phyloP scores from a whole-genome alignment of 1,139 yeast genomes.

The Yamadazyma sp. region DNA sequence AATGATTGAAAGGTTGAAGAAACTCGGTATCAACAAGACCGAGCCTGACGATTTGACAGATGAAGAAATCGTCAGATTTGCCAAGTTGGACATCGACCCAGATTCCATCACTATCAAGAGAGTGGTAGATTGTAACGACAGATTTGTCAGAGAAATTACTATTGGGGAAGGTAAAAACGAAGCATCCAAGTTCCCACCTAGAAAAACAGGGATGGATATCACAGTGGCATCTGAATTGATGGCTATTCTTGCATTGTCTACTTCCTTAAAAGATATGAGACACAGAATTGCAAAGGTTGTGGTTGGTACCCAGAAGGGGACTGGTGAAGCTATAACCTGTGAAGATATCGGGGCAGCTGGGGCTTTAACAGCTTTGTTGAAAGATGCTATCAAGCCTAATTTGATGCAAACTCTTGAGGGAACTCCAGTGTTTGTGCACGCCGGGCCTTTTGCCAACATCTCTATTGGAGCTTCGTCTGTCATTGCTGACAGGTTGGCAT shows the following conservation, averaged over 20 bases:
- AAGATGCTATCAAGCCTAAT: constrained; percentile 82
- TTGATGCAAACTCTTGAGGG: constrained; percentile 86
- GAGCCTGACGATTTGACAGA: constrained; percentile 67
- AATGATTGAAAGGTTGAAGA: constrained; percentile 62
- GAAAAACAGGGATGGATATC: constrained; percentile 76
- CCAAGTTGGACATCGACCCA: constrained; percentile 69
- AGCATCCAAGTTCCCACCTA: constrained; percentile 60
- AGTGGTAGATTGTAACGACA: constrained; percentile 79
- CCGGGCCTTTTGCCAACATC: constrained; percentile 85
- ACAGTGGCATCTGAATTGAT: constrained; percentile 81
- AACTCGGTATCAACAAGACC: constrained; percentile 63
- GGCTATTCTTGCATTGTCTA: constrained; percentile 78
- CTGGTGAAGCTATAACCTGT: constrained; percentile 69
- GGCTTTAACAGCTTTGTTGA: constrained; percentile 73
- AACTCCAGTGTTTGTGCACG: constrained; percentile 81
- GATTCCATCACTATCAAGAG: constrained; percentile 72
- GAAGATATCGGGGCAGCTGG: constrained; percentile 83
- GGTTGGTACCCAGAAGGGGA: constrained; percentile 58
- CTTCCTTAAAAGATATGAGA: constrained; percentile 65
- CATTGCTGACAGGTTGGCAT: constrained; percentile 72
- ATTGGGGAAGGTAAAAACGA: constrained; percentile 79
- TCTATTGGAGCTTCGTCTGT: constrained; percentile 85
- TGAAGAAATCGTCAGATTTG: constrained; percentile 64
- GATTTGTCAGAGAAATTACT: constrained; percentile 73
- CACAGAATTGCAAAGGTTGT: constrained; percentile 70